Evolutionary conservation across 331 rosid genomes (phyloP), one percentile per base, ranked within the genome.

Genomic region (Rhamnella rubrinervis): DNA sequence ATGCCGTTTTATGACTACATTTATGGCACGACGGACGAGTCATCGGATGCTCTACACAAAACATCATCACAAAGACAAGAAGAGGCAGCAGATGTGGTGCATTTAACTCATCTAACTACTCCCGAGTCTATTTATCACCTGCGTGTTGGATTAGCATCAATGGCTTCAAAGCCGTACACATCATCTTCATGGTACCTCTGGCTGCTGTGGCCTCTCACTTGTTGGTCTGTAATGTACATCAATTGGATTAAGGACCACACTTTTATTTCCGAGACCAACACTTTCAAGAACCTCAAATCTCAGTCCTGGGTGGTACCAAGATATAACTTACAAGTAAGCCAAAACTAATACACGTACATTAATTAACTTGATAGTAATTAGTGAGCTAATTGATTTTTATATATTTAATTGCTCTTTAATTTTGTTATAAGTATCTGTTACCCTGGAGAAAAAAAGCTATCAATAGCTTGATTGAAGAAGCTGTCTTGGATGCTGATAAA

Each of bases 1-100:
- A 90, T 93, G 97, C 98, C 98, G 20, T 2, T 90, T 0, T 93
- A 93, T 31, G 98, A 93, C 18, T 85, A 78, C 66, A 53, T 90
- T 0, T 93, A 88, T 74, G 90, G 86, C 6, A 93, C 98, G 3
- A 46, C 41, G 25, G 98, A 90, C 75, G 85, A 88, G 58, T 71
- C 77, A 2, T 28, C 84, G 0, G 93, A 86, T 17, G 4, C 66
- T 14, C 66, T 88, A 0, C 85, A 90, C 2, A 83, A 85, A 6
- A 23, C 69, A 0, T n/a, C 97, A 47, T 50, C 83, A 0, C 55
- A 77, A 67, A 67, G 93, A 38, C 37, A 21, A 2, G 85, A 85
- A 70, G 97, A 93, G 23, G 44, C 20, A 0, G 73, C 90, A 8
- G 67, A 90, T 25, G 93, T 85, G 11, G 81, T 88, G 26, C 90